Conservation (phyloP, 106 monocot species). For the Chionographis japonica region DNA sequence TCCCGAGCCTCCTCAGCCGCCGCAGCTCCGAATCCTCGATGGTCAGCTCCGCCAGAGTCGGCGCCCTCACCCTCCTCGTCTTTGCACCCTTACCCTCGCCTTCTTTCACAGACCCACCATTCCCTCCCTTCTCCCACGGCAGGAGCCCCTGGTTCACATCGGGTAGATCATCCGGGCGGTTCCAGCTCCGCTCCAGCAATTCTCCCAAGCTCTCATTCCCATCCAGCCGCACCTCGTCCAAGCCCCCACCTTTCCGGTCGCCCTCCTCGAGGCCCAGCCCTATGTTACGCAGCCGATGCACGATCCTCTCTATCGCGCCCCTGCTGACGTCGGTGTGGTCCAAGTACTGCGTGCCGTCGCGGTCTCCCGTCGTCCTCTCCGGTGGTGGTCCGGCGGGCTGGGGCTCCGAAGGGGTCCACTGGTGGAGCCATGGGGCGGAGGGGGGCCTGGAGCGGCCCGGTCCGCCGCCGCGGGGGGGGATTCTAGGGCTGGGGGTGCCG, state of each 20-base stretch:
- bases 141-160: conserved; percentile 18
- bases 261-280: conserved; percentile 50
- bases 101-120: conserved; percentile 1
- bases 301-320: conserved; percentile 76
- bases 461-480: neutral
- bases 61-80: conserved; percentile 76
- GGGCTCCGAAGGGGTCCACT: conserved; percentile 34
- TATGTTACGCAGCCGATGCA: conserved; percentile 78
- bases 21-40: conserved; percentile 85
- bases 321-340: neutral
- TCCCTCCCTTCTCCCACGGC: conserved; percentile 73
- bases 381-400: neutral
- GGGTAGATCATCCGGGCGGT: conserved; percentile 38
- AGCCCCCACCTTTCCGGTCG: conserved; percentile 4
- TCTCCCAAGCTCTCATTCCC: conserved; percentile 62
- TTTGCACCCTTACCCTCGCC: conserved; percentile 15
- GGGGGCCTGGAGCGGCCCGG: conserved; percentile 2
- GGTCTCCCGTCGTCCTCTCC: neutral
- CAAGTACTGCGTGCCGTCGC: neutral
- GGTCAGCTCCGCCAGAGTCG: conserved; percentile 81
- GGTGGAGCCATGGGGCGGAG: conserved; percentile 52
- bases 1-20: conserved; percentile 63
- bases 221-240: conserved; percentile 9
- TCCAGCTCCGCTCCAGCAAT: conserved; percentile 77
- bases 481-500: neutral